Evolutionary conservation across 139 green algal genomes (phyloP).

Genomic region (Micractinium conductrix): DNA sequence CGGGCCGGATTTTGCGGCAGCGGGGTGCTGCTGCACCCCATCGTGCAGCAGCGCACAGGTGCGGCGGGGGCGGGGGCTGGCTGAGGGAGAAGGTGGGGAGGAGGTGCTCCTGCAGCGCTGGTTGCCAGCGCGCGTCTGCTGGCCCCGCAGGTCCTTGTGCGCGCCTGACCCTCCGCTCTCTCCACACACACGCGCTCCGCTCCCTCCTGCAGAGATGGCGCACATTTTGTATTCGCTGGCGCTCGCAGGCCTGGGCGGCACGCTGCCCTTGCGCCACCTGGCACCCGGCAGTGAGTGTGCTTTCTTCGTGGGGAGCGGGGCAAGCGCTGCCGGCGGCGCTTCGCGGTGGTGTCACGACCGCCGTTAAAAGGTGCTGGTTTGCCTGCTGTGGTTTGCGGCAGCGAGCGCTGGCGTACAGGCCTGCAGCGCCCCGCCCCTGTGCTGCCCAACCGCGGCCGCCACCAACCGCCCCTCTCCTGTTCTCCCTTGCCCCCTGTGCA

Average conservation of each 20-base stretch:
- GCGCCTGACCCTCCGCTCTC: not conserved
- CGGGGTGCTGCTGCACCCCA: not conserved
- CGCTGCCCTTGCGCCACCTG: not conserved
- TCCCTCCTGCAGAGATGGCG: not conserved
- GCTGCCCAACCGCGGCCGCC: too few species aligned
- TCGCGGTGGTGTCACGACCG: too few species aligned
- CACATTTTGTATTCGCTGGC: not conserved
- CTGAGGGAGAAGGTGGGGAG: too few species aligned
- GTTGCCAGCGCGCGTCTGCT: not conserved
- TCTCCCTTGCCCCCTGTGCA: not conserved
- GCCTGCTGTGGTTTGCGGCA: too few species aligned
- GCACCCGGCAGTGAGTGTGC: not conserved
- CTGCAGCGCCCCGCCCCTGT: not conserved
- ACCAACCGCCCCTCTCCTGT: not conserved
- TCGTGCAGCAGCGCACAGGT: conserved; percentile 6
- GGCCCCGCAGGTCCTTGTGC: not conserved
- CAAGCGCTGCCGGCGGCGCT: too few species aligned
- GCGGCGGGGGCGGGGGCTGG: too few species aligned
- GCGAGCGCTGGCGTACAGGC: too few species aligned
- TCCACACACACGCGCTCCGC: not conserved
- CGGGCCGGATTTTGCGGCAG: not conserved
- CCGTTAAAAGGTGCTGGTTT: too few species aligned
- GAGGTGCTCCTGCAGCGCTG: not conserved
- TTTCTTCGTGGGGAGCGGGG: too few species aligned
- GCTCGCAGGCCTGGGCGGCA: not conserved